Evolutionary conservation across 306 rosid species (phyloP).

Genomic region (Cucurbita argyrosperma): DNA sequence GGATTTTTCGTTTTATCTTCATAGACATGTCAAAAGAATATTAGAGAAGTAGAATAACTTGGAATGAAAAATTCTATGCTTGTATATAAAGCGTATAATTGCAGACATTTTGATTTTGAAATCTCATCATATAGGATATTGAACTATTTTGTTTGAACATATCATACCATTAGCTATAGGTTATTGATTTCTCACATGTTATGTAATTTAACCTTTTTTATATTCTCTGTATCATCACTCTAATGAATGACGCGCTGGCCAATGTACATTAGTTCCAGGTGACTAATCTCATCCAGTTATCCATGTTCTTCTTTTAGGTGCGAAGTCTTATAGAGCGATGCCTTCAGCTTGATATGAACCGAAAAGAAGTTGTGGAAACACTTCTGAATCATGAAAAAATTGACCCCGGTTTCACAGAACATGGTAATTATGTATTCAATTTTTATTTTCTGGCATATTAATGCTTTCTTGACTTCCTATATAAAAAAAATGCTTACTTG

Average conservation of each 20-base stretch:
- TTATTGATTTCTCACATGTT: neutral
- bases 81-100: neutral
- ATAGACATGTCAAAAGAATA: neutral
- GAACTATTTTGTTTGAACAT: neutral
- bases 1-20: neutral
- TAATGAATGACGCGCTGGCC: neutral
- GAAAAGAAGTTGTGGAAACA: constrained; percentile 62
- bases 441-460: neutral
- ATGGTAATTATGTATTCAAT: constrained; percentile 29
- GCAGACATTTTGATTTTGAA: neutral
- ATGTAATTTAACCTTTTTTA: neutral
- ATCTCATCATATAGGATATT: neutral
- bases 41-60: neutral
- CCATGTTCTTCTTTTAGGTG: constrained; percentile 33
- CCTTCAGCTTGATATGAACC: constrained; percentile 81
- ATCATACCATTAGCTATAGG: neutral
- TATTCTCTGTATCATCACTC: neutral
- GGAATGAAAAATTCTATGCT: neutral
- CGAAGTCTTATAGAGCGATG: constrained; percentile 86
- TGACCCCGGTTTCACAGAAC: constrained; percentile 88
- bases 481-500: neutral
- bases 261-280: neutral
- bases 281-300: neutral
- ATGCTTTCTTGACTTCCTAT: neutral
- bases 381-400: constrained; percentile 64